Evolutionary conservation across 495 filamentous ascomycete genomes (phyloP), one percentile per base, ranked within the genome.

Genomic region (Neohortaea acidophila): DNA sequence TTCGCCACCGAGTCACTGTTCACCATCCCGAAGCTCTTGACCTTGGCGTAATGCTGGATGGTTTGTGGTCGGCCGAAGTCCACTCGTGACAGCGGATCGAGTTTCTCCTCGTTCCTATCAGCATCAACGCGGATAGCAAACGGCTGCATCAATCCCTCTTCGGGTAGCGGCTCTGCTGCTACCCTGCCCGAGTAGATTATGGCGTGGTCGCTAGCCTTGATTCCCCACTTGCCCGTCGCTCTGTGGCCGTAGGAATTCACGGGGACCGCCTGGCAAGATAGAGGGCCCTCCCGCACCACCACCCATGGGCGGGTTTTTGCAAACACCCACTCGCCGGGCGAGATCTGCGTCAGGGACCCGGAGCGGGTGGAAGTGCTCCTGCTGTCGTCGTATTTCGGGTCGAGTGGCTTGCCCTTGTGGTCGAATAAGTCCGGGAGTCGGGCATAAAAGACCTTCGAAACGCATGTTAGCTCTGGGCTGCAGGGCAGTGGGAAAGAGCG

Each of bases 21-120:
- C 17, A 47, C 38, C 9, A 19, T 34, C 0, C 64, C 66, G 21
- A 64, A 52, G 0, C 58, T 43, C 6, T 53, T 44, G 4, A 68
- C 61, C 36, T 62, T 66, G 10, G 63, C 38, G 31, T 67, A 64
- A 36, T 67, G 59, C 41, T 69, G 62, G 18, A 66, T 62, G 0
- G 65, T 63, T 46, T 68, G 61, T 2, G 59, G 43, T 32, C 69
- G 69, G 11, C 55, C 60, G 34, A 62, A 68, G 31, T 68, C 67
- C 14, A 68, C 30, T 5, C 64, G 51, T 1, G 64, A 67, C 49
- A 57, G 56, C 0, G 27, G 4, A 32, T 68, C 56, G 7, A 47
- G 39, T n/a, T 28, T 31, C 4, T 40, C 30, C 8, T 15, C 23
- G 4, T 1, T 14, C 4, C 22, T 13, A 15, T 43, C 29, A 19